A percentile compares a stretch with the other conserved stretches of the same genome.
phyloP scores from a whole-genome alignment of 2,329 filamentous ascomycete genomes.

The Fusarium redolens region DNA sequence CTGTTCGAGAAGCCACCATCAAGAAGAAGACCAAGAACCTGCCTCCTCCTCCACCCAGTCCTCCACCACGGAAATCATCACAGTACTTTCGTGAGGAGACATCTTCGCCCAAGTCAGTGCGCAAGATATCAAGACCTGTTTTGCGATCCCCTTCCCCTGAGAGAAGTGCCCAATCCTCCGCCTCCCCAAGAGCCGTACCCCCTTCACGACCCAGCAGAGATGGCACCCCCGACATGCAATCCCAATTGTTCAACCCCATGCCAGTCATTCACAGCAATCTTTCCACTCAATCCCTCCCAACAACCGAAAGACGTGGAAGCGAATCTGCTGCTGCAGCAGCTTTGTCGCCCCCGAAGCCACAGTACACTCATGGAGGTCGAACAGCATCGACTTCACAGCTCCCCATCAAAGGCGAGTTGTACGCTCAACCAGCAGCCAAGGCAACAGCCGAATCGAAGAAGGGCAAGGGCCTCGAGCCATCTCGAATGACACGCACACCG shows the following conservation, averaged over 20 bases:
- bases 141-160: constrained; percentile 51
- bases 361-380: constrained; percentile 45
- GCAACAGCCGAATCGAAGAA: constrained; percentile 37
- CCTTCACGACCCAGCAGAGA: constrained; percentile 75
- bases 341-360: constrained; percentile 50
- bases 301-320: constrained; percentile 58
- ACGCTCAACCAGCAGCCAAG: constrained; percentile 19
- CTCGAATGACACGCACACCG: constrained; percentile 55
- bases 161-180: constrained; percentile 39
- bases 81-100: constrained; percentile 61
- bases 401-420: constrained; percentile 36
- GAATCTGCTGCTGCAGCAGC: constrained; percentile 51
- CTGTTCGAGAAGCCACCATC: constrained; percentile 64
- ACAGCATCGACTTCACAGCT: constrained; percentile 50
- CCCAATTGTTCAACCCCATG: constrained; percentile 62
- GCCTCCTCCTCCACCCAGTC: constrained; percentile 66
- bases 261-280: constrained; percentile 73
- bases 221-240: constrained; percentile 71
- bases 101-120: constrained; percentile 54
- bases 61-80: constrained; percentile 71
- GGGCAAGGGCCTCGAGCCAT: constrained; percentile 27
- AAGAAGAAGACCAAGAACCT: constrained; percentile 58
- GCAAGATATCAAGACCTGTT: constrained; percentile 45
- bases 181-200: constrained; percentile 53
- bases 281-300: constrained; percentile 59